These are phyloP conservation scores for Linderniella brevidens DNA, from an alignment of 257 asterid genomes.

Conservation along the genomic window DNA sequence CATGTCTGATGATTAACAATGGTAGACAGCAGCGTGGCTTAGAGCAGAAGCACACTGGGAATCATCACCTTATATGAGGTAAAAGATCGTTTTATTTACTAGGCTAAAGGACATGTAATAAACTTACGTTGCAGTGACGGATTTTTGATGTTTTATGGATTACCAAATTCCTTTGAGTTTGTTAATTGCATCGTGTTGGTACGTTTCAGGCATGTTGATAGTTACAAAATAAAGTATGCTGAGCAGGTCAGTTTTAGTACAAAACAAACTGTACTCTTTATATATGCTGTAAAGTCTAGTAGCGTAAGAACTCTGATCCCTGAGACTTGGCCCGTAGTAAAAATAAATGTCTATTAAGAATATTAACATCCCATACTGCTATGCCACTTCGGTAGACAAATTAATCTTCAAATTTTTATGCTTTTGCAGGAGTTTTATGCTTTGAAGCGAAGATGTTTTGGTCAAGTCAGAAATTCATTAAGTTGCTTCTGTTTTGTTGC, in stretches of 20 bases:
- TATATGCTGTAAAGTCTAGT: neutral
- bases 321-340: neutral
- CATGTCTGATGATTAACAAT: too few relatives aligned
- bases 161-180: neutral
- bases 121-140: neutral
- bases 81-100: slow-evolving; percentile 12
- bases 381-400: neutral
- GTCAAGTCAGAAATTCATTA: slow-evolving; percentile 64
- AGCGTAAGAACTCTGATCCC: neutral
- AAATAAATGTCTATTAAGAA: neutral
- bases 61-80: slow-evolving; percentile 66
- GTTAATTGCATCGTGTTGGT: neutral
- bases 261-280: neutral
- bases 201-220: slow-evolving; percentile 59
- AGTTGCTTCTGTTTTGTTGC: slow-evolving; percentile 84
- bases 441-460: slow-evolving; percentile 64
- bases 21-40: slow-evolving; percentile 95
- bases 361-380: neutral
- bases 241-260: slow-evolving; percentile 51
- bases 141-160: neutral
- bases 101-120: slow-evolving; percentile 6
- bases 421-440: slow-evolving; percentile 70
- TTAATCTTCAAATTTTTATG: neutral
- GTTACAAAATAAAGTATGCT: slow-evolving; percentile 68
- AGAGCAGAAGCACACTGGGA: slow-evolving; percentile 99